These are phyloP conservation scores for Euphorbia tirucalli DNA, from an alignment of 345 rosid genomes.

Conservation along the genomic window DNA sequence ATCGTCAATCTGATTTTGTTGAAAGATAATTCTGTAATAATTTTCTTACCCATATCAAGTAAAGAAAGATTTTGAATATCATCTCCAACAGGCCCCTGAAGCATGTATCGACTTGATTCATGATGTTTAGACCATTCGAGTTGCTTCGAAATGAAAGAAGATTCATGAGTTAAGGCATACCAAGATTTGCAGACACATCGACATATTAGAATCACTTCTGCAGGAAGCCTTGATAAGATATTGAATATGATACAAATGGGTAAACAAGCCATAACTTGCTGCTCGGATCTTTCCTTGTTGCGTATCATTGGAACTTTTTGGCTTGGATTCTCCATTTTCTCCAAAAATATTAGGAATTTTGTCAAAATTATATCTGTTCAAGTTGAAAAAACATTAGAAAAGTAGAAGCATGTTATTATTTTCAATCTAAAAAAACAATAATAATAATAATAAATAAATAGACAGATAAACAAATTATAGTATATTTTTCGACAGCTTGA, in stretches of 20 bases:
- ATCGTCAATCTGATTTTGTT: neutral
- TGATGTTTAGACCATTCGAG: neutral
- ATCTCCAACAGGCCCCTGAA: neutral
- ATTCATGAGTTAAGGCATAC: neutral
- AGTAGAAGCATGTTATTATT: no score
- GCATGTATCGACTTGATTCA: neutral
- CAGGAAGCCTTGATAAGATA: neutral
- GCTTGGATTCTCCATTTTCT: neutral
- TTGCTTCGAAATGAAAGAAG: neutral
- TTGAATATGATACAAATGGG: neutral
- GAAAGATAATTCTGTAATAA: neutral
- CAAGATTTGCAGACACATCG: conserved; percentile 1
- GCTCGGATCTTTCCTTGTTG: neutral
- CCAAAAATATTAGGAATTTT: no score
- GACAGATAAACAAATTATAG: no score
- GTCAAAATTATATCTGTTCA: no score
- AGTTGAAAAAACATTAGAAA: no score
- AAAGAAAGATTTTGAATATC: neutral
- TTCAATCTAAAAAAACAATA: no score
- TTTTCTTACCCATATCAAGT: neutral
- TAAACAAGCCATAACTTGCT: neutral
- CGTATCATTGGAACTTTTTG: neutral
- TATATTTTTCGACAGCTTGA: no score
- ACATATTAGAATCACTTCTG: neutral
- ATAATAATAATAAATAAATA: no score